phyloP scores from a whole-genome alignment of 768 basidiomycete species.

The Cystobasidium tubakii region DNA sequence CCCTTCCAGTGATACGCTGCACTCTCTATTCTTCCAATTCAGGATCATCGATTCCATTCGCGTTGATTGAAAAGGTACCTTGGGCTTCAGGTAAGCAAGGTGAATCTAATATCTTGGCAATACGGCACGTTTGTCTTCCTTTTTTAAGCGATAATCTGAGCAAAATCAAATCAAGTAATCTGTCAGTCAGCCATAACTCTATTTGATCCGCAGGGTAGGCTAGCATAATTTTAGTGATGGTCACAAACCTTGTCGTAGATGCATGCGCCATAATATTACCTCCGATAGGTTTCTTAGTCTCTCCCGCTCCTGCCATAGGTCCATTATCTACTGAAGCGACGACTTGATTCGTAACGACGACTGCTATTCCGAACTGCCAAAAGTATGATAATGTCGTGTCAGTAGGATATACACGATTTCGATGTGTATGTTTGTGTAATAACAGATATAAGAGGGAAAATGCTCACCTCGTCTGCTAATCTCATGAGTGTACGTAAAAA shows the following conservation, averaged over 20 bases:
- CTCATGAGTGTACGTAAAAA: conserved; percentile 88
- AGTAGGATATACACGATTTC: background rate
- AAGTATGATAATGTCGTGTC: conserved; percentile 25
- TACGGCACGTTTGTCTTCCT: conserved; percentile 79
- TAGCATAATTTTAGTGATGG: background rate
- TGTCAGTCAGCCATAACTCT: too few species aligned
- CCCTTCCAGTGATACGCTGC: background rate
- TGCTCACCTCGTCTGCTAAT: conserved; percentile 83
- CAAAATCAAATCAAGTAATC: too few species aligned
- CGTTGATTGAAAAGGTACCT: conserved; percentile 85
- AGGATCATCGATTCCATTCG: conserved; percentile 86
- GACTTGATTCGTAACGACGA: conserved; percentile 95
- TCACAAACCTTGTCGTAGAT: conserved; percentile 75
- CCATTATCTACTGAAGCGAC: conserved; percentile 94
- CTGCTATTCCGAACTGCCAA: conserved; percentile 85
- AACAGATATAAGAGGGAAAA: background rate
- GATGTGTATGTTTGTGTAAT: background rate
- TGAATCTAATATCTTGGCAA: conserved; percentile 96
- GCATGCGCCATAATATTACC: conserved; percentile 99
- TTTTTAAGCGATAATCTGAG: conserved; percentile 87
- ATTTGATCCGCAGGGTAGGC: too few species aligned
- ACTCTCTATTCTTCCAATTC: conserved; percentile 35
- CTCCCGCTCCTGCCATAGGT: conserved; percentile 70
- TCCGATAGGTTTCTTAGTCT: conserved; percentile 94
- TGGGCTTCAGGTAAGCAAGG: conserved; percentile 96